Conservation (phyloP, 176 grass and related monocot species). For the Echinochloa phyllopogon region DNA sequence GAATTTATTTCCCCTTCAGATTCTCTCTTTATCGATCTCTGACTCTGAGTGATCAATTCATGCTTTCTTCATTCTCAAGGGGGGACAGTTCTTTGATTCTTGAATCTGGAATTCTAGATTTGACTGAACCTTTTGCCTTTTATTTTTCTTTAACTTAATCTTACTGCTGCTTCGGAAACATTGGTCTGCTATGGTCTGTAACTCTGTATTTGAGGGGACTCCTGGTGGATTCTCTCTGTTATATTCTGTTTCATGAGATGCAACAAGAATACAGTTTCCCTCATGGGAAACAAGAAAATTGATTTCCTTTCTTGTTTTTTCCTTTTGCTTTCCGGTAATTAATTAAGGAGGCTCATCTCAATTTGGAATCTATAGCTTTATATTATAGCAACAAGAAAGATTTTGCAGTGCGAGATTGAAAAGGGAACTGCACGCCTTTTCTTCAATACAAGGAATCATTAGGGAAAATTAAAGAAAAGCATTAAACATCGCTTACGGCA, state of each 20-base stretch:
- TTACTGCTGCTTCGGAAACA: constrained; percentile 16
- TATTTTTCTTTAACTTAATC: background rate
- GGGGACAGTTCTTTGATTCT: background rate
- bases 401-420: background rate
- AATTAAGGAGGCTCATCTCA: background rate
- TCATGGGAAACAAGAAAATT: background rate
- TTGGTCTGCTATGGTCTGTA: background rate
- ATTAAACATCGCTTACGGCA: background rate
- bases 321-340: background rate
- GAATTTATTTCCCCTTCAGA: background rate
- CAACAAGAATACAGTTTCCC: background rate
- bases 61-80: background rate
- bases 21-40: background rate
- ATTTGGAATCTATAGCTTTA: background rate
- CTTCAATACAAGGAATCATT: background rate
- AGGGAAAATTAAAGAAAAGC: background rate
- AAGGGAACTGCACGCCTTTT: background rate
- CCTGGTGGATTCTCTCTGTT: background rate
- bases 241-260: constrained; percentile 23
- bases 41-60: background rate
- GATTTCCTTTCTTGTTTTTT: background rate
- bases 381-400: background rate
- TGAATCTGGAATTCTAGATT: background rate
- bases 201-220: background rate
- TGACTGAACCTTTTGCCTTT: background rate